These are phyloP conservation scores for Alternaria sp. DNA, from an alignment of 2,329 filamentous ascomycete species.

Conservation along the genomic window DNA sequence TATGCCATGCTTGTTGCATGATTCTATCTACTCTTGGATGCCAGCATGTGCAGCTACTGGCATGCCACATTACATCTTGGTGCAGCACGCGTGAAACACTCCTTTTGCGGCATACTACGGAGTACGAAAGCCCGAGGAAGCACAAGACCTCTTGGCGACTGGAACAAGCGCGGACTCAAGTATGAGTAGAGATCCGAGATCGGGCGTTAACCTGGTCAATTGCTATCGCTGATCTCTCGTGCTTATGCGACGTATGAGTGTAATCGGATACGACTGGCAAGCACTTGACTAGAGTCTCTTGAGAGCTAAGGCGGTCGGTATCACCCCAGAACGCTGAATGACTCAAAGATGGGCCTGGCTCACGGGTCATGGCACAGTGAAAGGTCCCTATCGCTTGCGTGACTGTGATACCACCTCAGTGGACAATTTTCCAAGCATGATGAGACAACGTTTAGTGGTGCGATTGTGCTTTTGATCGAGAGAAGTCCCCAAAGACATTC, in stretches of 20 bases:
- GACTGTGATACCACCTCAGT: background rate
- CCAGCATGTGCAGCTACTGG: slow-evolving; percentile 21
- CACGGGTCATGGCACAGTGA: background rate
- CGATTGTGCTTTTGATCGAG: background rate
- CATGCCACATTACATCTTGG: slow-evolving; percentile 8
- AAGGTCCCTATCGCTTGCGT: background rate
- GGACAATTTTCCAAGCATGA: background rate
- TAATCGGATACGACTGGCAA: background rate
- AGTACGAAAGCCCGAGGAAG: slow-evolving; percentile 18
- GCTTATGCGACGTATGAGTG: background rate
- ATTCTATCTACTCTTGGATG: background rate
- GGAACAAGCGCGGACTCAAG: slow-evolving; percentile 21
- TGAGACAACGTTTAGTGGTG: background rate
- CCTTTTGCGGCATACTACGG: slow-evolving; percentile 9
- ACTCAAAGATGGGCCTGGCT: background rate
- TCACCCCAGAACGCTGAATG: background rate
- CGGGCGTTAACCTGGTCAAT: background rate
- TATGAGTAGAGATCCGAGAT: background rate
- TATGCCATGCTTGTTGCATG: slow-evolving; percentile 12
- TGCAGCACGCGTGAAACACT: slow-evolving; percentile 12
- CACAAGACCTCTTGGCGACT: slow-evolving; percentile 24
- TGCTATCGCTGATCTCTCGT: background rate
- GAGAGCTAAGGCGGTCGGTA: background rate
- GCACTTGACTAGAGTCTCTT: too few species aligned
- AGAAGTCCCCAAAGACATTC: too few species aligned